Percentiles rank a stretch among this genome's conserved stretches.
Conservation (phyloP, 441 rosid species). For the Brassica hybrid region DNA sequence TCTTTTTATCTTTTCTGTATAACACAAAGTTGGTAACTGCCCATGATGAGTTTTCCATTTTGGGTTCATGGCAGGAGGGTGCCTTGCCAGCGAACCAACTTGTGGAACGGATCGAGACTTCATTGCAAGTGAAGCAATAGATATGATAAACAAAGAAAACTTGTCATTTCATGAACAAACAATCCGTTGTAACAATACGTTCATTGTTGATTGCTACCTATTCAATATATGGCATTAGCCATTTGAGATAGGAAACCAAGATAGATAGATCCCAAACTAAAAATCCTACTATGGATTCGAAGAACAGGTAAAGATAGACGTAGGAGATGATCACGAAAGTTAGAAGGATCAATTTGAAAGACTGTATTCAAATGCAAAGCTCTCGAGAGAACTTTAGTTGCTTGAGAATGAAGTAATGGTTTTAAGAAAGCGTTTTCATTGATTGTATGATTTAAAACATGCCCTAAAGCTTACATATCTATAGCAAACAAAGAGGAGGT, state of each 20-base stretch:
- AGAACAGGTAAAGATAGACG: too few species aligned
- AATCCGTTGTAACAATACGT: background rate
- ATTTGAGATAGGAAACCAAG: background rate
- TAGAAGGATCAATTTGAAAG: too few species aligned
- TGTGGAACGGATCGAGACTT: conserved; percentile 62
- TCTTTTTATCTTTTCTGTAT: background rate
- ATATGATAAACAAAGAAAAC: conserved; percentile 3
- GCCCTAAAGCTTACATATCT: too few species aligned
- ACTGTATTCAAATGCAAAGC: too few species aligned
- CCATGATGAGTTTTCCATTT: conserved; percentile 12
- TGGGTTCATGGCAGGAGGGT: conserved; percentile 59
- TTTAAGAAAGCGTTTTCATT: too few species aligned
- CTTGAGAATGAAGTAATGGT: too few species aligned
- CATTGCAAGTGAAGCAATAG: conserved; percentile 73
- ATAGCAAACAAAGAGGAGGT: too few species aligned
- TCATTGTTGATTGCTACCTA: conserved; percentile 1
- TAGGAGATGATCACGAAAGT: too few species aligned
- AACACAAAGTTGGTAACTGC: background rate
- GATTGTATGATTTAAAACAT: too few species aligned
- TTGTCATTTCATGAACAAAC: conserved; percentile 18
- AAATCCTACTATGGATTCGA: too few species aligned
- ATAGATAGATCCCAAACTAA: too few species aligned
- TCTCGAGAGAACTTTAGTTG: too few species aligned
- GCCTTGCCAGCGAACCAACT: conserved; percentile 68
- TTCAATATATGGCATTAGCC: conserved; percentile 1